Base-by-base conservation (phyloP, 768 basidiomycete genomes). In the Macrolepiota fuliginosa region DNA sequence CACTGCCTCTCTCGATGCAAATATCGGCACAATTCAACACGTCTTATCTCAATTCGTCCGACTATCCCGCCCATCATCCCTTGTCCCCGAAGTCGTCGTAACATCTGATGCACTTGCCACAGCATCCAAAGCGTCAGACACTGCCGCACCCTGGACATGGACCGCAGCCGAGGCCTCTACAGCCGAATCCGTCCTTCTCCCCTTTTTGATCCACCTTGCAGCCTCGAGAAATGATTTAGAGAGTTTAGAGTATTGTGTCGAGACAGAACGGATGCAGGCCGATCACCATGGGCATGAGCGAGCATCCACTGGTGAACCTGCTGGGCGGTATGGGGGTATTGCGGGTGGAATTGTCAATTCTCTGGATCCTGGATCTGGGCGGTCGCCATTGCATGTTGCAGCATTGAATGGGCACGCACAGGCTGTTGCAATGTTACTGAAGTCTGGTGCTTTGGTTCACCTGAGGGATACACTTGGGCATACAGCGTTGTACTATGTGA, bases 381-480 rank as follows among this genome's bases (percentile, higher is more conserved):
- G 88, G 54, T 86, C 91, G 10, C 89, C 93, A 10, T 73, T 96
- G 47, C 93, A 96, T 64, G 83, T 87, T 15, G 92, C 93, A 1
- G 85, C 90, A 29, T 70, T 94, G 36, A 86, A 88, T 56, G 91
- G 92, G 1, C 81, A 82, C 63, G 62, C 66, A 7, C 73, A 72
- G 24, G 75, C 76, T 49, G 79, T 79, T 9, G 70, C 74, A 39
- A 68, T 83, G 35, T 74, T 95, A 39, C 79, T 95, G 19, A 78
- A 83, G 62, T 84, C 85, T 0, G 93, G 93, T 4, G 91, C 92
- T 0, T 76, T 92, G 13, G 93, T 95, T 22, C 93, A 96, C 71
- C 76, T 90, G 9, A 81, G 94, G 58, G 94, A 96, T 70, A 70
- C 73, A 0, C 78, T 94, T 49, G 94, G 91, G 1, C 92, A 94